Evolutionary conservation across 257 asterid genomes (phyloP).

Genomic region (Solanum piurae): DNA sequence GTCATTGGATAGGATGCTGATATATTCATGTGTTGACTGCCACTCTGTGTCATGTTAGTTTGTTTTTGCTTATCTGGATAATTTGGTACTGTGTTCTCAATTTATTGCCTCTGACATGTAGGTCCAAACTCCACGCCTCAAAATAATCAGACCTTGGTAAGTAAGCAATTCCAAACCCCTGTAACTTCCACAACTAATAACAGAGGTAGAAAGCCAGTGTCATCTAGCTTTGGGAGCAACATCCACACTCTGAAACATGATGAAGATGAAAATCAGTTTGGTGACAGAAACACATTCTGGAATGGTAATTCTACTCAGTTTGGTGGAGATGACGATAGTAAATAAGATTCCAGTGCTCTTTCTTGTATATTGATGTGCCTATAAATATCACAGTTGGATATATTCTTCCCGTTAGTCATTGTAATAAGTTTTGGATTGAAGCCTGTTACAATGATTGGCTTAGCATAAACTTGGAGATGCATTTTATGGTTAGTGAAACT

Average conservation of each 20-base stretch:
- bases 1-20: neutral
- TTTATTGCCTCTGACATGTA: conserved; percentile 4
- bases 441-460: neutral
- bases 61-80: neutral
- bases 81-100: neutral
- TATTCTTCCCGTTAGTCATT: neutral
- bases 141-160: conserved; percentile 22
- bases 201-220: conserved; percentile 23
- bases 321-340: conserved; percentile 47
- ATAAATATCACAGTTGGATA: neutral
- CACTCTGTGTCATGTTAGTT: neutral
- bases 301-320: conserved; percentile 89
- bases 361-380: neutral
- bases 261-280: conserved; percentile 43
- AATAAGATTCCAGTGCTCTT: neutral
- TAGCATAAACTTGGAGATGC: neutral
- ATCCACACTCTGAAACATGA: conserved; percentile 77
- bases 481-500: neutral
- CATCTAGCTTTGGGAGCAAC: conserved; percentile 54
- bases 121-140: conserved; percentile 49
- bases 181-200: conserved; percentile 14
- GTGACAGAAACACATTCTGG: conserved; percentile 71
- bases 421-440: neutral
- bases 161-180: conserved; percentile 21
- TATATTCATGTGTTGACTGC: neutral